These are phyloP conservation scores for Colletotrichum eleusines DNA, from an alignment of 2,329 filamentous ascomycete genomes.

Conservation along the genomic window DNA sequence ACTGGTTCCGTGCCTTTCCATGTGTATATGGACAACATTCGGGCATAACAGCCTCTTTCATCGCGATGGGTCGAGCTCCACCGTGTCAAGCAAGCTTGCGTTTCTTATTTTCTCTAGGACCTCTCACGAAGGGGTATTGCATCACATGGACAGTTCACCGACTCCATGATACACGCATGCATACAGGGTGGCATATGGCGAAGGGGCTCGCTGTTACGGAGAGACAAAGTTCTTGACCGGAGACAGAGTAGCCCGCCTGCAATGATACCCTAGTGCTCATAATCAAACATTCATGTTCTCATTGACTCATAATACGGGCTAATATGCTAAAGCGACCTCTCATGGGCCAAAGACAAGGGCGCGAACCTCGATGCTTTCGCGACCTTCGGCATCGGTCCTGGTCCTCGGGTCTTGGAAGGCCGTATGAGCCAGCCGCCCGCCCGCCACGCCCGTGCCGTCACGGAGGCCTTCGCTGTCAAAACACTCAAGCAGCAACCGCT, in stretches of 20 bases:
- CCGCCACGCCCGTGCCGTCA: constrained; percentile 61
- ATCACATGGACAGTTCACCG: constrained; percentile 20
- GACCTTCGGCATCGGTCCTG: constrained; percentile 73
- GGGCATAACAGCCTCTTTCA: constrained; percentile 14
- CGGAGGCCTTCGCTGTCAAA: constrained; percentile 74
- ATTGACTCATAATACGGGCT: constrained; percentile 19
- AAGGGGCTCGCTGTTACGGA: constrained; percentile 15
- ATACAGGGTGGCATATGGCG: constrained; percentile 22
- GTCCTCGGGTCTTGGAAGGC: constrained; percentile 84
- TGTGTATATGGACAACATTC: constrained; percentile 8
- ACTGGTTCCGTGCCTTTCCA: constrained; percentile 2
- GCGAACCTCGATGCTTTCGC: constrained; percentile 92
- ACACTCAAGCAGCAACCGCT: constrained; percentile 83
- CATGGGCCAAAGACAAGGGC: constrained; percentile 82
- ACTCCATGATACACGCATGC: background rate
- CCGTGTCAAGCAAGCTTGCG: constrained; percentile 22
- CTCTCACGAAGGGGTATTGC: constrained; percentile 21
- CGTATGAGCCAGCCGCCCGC: constrained; percentile 75
- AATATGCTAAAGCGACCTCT: background rate
- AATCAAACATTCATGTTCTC: constrained; percentile 33
- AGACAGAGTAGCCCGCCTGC: constrained; percentile 16
- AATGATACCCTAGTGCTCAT: constrained; percentile 35
- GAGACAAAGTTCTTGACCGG: constrained; percentile 1
- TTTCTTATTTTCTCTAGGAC: constrained; percentile 6
- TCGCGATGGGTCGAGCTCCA: constrained; percentile 9